Percentiles rank a stretch among this genome's conserved stretches.
Evolutionary conservation across 2,329 filamentous ascomycete species (phyloP).

Genomic region (Beauveria asiatica): DNA sequence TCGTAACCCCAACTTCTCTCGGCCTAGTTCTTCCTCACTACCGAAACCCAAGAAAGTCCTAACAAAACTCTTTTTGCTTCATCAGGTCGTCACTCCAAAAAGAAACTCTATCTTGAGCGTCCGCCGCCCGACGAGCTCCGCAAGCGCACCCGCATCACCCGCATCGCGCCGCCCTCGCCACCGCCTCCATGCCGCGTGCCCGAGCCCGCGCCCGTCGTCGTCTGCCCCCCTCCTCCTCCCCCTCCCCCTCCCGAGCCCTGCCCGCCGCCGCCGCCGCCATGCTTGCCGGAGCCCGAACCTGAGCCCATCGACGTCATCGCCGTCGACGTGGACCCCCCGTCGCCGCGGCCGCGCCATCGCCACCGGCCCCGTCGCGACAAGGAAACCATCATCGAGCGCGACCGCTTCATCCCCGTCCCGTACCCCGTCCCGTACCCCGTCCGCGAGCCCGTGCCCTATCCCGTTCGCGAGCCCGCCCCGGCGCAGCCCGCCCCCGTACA

Average conservation of each 20-base stretch:
- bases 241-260: conserved; percentile 14
- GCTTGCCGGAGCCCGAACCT: conserved; percentile 19
- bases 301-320: conserved; percentile 30
- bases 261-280: conserved; percentile 15
- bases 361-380: conserved; percentile 27
- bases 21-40: background rate
- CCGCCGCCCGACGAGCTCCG: conserved; percentile 30
- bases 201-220: conserved; percentile 12
- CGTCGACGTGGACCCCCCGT: conserved; percentile 26
- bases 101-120: conserved; percentile 34
- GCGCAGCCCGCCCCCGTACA: conserved; percentile 19
- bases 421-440: conserved; percentile 31
- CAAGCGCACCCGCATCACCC: conserved; percentile 29
- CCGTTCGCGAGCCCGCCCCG: conserved; percentile 37
- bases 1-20: too few species aligned
- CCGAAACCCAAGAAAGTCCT: background rate
- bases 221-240: conserved; percentile 18
- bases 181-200: conserved; percentile 18
- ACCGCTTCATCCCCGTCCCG: conserved; percentile 36
- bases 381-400: conserved; percentile 45
- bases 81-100: conserved; percentile 23
- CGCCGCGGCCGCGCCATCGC: conserved; percentile 19
- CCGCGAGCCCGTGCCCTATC: conserved; percentile 38
- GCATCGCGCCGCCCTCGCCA: conserved; percentile 28
- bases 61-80: background rate